phyloP scores from a whole-genome alignment of 495 filamentous ascomycete species.

The Lophiotrema nucula region DNA sequence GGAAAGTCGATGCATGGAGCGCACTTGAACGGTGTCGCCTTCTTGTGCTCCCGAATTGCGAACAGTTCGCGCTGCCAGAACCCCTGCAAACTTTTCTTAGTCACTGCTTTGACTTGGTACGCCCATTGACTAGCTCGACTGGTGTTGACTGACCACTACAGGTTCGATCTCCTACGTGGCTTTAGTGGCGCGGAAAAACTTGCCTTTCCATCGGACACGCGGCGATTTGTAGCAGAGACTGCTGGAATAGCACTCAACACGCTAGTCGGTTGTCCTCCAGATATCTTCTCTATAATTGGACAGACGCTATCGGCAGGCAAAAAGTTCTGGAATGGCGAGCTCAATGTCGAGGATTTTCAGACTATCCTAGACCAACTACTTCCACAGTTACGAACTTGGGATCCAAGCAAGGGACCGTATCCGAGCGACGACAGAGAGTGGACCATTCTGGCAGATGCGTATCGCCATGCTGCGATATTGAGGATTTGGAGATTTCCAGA shows the following conservation, averaged over 20 bases:
- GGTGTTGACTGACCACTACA: neutral
- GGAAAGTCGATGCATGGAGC: constrained; percentile 7
- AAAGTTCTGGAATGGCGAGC: neutral
- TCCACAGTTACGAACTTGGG: neutral
- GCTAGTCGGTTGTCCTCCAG: neutral
- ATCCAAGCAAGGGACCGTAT: neutral
- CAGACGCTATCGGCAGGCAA: neutral
- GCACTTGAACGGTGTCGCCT: constrained; percentile 4
- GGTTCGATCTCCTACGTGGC: constrained; percentile 10
- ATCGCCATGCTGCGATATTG: constrained; percentile 1
- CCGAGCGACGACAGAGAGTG: neutral
- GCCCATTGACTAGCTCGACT: neutral
- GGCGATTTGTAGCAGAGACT: neutral
- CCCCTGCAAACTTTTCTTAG: neutral
- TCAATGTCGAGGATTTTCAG: neutral
- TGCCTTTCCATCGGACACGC: constrained; percentile 1
- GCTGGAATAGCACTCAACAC: neutral
- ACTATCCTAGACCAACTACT: neutral
- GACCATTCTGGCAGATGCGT: neutral
- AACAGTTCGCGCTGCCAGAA: neutral
- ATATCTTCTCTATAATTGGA: neutral
- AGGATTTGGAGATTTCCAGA: constrained; percentile 3
- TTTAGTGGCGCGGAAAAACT: constrained; percentile 8
- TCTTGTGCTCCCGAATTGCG: constrained; percentile 9
- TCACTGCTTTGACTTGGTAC: constrained; percentile 9